A percentile compares a stretch with the other conserved stretches of the same genome.
Conservation (phyloP, 331 rosid species). For the Quercus lobata region DNA sequence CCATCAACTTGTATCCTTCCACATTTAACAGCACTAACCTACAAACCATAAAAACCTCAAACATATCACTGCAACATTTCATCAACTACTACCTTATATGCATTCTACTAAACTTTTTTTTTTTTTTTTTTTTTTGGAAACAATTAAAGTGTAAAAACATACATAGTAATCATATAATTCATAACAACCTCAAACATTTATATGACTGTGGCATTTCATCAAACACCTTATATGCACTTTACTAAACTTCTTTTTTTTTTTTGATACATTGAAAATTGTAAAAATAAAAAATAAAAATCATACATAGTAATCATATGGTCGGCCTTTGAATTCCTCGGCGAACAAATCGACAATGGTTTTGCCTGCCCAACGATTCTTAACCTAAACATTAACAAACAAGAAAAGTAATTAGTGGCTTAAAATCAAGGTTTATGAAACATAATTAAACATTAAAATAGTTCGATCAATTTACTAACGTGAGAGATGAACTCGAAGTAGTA, state of each 20-base stretch:
- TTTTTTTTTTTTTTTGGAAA: no score
- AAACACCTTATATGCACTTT: no score
- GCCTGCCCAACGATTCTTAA: conserved; percentile 90
- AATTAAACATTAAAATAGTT: background rate
- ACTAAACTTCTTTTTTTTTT: background rate
- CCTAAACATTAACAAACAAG: conserved; percentile 36
- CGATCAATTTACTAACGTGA: conserved; percentile 41
- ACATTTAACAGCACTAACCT: conserved; percentile 54
- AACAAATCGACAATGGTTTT: conserved; percentile 84
- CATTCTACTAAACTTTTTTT: no score
- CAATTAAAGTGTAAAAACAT: background rate
- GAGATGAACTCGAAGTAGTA: conserved; percentile 93
- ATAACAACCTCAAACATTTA: no score
- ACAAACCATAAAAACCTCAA: background rate
- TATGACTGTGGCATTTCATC: no score
- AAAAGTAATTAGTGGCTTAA: conserved; percentile 16
- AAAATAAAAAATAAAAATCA: background rate
- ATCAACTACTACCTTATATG: no score
- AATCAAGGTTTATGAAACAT: conserved; percentile 3
- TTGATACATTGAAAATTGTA: no score
- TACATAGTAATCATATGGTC: conserved; percentile 85
- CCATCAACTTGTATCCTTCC: conserved; percentile 61
- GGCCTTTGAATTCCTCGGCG: conserved; percentile 88
- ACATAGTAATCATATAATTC: conserved; percentile 70
- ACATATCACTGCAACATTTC: background rate